A percentile compares a stretch with the other conserved stretches of the same genome.
Evolutionary conservation across 1,284 basidiomycete species (phyloP).

Genomic region (Meripilus lineatus): DNA sequence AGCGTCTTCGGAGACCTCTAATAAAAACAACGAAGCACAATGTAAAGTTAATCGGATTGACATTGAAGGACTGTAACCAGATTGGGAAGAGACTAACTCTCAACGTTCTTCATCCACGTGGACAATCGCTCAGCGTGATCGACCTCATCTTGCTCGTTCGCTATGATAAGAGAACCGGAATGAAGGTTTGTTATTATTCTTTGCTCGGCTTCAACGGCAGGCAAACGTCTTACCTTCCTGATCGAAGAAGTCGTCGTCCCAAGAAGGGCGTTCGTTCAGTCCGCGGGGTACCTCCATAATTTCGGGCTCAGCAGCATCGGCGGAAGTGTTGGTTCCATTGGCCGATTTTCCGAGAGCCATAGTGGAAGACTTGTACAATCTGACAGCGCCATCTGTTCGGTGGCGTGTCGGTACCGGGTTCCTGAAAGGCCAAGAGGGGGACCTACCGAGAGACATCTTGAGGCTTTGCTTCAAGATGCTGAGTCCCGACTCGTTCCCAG

Average conservation of each 20-base stretch:
- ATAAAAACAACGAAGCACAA: constrained; percentile 9
- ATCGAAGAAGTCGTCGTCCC: constrained; percentile 43
- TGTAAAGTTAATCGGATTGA: constrained; percentile 10
- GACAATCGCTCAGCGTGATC: constrained; percentile 65
- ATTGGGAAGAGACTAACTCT: constrained; percentile 59
- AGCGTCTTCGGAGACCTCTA: constrained; percentile 74
- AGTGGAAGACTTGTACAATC: constrained; percentile 51
- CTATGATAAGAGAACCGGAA: no score
- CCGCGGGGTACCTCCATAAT: constrained; percentile 19
- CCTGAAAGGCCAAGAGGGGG: no score
- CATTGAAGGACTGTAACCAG: no score
- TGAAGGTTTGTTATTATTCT: no score
- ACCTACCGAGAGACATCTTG: constrained; percentile 63
- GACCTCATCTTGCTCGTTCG: constrained; percentile 43
- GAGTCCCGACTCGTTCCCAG: constrained; percentile 28
- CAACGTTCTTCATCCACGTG: constrained; percentile 72
- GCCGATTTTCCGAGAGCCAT: constrained; percentile 20
- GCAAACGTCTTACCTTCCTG: constrained; percentile 42
- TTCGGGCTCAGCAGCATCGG: constrained; percentile 16
- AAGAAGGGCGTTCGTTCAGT: constrained; percentile 36
- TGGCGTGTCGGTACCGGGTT: no score
- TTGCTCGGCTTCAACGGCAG: no score
- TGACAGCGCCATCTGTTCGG: constrained; percentile 54
- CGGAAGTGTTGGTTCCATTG: constrained; percentile 15
- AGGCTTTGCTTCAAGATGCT: constrained; percentile 57